Conservation (phyloP, 768 basidiomycete species). For the Amylocystis lapponica region DNA sequence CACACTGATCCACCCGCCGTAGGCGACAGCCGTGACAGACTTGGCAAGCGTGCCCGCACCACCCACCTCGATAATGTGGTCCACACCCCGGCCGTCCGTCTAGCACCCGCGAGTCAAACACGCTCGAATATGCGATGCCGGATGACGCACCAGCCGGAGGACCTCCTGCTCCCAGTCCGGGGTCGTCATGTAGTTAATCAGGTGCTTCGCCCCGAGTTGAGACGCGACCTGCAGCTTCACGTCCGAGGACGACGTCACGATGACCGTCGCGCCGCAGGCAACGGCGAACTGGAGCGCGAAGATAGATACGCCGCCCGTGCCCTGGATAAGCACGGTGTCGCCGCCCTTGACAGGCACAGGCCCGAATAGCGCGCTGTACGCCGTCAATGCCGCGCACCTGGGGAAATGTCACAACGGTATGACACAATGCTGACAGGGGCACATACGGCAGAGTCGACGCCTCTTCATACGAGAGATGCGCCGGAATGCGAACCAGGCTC, state of each 20-base stretch:
- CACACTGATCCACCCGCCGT: conserved; percentile 40
- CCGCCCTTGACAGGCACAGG: conserved; percentile 47
- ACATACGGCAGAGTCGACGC: conserved; percentile 57
- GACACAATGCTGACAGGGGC: conserved; percentile 12
- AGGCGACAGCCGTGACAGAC: conserved; percentile 32
- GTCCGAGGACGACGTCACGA: conserved; percentile 63
- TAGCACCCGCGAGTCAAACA: conserved; percentile 7
- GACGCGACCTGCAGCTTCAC: conserved; percentile 49
- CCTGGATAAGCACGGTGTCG: conserved; percentile 49
- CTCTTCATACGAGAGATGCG: conserved; percentile 60
- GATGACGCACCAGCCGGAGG: conserved; percentile 30
- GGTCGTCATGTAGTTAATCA: conserved; percentile 58
- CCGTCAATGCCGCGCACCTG: conserved; percentile 56
- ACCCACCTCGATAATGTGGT: conserved; percentile 45
- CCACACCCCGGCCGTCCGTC: conserved; percentile 25
- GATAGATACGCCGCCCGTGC: conserved; percentile 52
- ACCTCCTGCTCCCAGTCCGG: conserved; percentile 51
- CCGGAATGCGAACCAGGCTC: conserved; percentile 44
- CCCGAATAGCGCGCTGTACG: conserved; percentile 54
- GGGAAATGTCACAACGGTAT: not conserved
- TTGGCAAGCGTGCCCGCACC: conserved; percentile 44
- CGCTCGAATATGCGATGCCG: not conserved
- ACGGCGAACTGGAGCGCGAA: conserved; percentile 57
- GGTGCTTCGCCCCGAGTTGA: conserved; percentile 47
- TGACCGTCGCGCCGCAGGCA: conserved; percentile 56